Evolutionary conservation across 179 eudicot genomes (phyloP).

Genomic region (Heliamphora pulchella): DNA sequence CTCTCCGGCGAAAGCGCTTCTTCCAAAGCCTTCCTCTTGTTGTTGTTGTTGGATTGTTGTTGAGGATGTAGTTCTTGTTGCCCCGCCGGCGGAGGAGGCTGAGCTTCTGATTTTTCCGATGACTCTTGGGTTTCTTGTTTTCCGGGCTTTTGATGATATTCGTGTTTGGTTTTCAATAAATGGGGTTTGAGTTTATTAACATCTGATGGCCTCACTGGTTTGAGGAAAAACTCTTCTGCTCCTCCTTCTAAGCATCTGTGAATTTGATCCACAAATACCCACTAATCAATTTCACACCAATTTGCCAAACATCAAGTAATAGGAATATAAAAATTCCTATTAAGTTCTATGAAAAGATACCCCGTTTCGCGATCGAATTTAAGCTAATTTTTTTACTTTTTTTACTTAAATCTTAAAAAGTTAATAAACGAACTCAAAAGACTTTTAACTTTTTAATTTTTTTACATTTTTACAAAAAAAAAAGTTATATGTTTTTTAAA

Average conservation of each 20-base stretch:
- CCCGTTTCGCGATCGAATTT: too few species aligned
- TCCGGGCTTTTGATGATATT: slow-evolving; percentile 32
- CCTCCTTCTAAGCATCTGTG: slow-evolving; percentile 92
- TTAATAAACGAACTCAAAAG: too few species aligned
- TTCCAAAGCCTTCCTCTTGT: slow-evolving; percentile 64
- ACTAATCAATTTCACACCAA: slow-evolving; percentile 7
- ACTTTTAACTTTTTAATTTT: too few species aligned
- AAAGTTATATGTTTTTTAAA: too few species aligned
- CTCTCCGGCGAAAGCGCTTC: slow-evolving; percentile 67
- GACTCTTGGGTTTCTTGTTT: slow-evolving; percentile 17
- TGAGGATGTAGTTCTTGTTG: slow-evolving; percentile 23
- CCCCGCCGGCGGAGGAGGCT: slow-evolving; percentile 7
- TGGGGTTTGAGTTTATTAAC: slow-evolving; percentile 74
- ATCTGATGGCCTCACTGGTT: slow-evolving; percentile 72
- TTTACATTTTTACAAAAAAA: too few species aligned
- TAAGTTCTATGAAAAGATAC: too few species aligned
- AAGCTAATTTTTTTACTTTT: too few species aligned
- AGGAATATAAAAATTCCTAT: too few species aligned
- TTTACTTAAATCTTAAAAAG: too few species aligned
- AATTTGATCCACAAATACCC: slow-evolving; percentile 12
- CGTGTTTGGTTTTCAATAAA: slow-evolving; percentile 63
- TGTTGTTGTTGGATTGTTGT: slow-evolving; percentile 29
- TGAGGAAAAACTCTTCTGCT: slow-evolving; percentile 83
- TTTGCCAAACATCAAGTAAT: too few species aligned
- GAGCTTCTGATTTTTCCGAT: slow-evolving; percentile 18